Conservation (phyloP, 192 early-diverging fungal genomes). For the Spizellomyces punctatus region DNA sequence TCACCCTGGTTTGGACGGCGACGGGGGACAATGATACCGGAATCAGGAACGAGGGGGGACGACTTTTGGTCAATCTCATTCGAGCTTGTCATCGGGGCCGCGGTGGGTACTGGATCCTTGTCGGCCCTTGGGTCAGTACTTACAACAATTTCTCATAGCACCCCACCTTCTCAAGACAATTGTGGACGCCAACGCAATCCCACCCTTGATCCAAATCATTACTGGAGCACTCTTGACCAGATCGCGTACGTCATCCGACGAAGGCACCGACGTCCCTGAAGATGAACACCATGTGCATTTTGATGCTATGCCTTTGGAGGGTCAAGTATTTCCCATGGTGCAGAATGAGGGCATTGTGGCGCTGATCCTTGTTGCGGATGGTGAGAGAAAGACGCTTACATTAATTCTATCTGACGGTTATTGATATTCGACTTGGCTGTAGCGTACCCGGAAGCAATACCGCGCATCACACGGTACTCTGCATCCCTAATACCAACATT, state of each 20-base stretch:
- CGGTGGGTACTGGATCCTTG: conserved; percentile 28
- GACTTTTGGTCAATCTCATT: conserved; percentile 52
- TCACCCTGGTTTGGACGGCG: conserved; percentile 47
- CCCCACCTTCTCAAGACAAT: conserved; percentile 35
- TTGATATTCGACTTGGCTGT: not conserved
- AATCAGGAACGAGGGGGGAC: conserved; percentile 55
- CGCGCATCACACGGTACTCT: conserved; percentile 36
- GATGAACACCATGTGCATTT: conserved; percentile 58
- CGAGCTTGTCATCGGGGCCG: conserved; percentile 35
- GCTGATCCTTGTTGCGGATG: conserved; percentile 27
- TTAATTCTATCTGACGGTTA: not conserved
- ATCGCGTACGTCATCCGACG: not conserved
- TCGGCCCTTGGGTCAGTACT: not conserved
- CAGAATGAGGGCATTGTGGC: conserved; percentile 59
- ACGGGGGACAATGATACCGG: conserved; percentile 54
- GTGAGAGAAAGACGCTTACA: not conserved
- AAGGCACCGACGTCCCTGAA: not conserved
- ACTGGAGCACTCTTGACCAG: conserved; percentile 54
- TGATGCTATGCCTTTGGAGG: conserved; percentile 50
- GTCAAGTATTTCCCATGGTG: conserved; percentile 53
- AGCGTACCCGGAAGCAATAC: conserved; percentile 38
- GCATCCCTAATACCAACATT: conserved; percentile 36
- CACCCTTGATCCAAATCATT: conserved; percentile 50
- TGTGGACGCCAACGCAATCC: conserved; percentile 43
- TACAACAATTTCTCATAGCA: conserved; percentile 16